These are phyloP conservation scores for Zasmidium cellare DNA, from an alignment of 2,329 filamentous ascomycete species.

Conservation along the genomic window DNA sequence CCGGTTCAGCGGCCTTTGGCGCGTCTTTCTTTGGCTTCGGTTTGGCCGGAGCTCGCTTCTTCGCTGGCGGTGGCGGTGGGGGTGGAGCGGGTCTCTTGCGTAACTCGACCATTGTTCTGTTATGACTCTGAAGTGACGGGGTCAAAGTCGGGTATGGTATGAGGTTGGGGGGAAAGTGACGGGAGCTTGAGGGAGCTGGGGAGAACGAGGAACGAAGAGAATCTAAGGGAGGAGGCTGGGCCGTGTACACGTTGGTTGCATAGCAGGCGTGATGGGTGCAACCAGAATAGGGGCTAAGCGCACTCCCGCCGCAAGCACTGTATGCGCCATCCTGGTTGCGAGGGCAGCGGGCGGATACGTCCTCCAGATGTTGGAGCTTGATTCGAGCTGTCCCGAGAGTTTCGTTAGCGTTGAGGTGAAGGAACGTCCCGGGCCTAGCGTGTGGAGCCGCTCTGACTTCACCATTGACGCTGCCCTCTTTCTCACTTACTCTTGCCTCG, in stretches of 20 bases:
- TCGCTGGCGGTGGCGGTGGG: slow-evolving; percentile 49
- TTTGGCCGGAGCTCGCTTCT: slow-evolving; percentile 41
- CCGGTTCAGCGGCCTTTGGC: slow-evolving; percentile 36
- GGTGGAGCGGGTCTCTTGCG: slow-evolving; percentile 62
- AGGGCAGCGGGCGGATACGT: background rate
- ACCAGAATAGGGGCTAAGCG: background rate
- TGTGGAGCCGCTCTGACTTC: background rate
- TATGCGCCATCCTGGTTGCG: background rate
- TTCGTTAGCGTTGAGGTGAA: background rate
- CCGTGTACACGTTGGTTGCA: background rate
- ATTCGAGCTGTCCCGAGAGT: background rate
- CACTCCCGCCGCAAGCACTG: background rate
- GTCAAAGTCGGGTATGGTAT: background rate
- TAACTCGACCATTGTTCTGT: slow-evolving; percentile 54
- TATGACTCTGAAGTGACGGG: background rate
- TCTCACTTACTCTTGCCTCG: background rate
- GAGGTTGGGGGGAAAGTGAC: slow-evolving; percentile 1
- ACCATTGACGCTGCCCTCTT: background rate
- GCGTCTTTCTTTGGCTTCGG: slow-evolving; percentile 33
- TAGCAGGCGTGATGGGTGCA: background rate
- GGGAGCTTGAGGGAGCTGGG: background rate
- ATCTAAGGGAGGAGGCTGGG: background rate
- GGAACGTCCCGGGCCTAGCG: background rate
- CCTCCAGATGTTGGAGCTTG: background rate
- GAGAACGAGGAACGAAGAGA: background rate